phyloP scores from a whole-genome alignment of 257 asterid genomes.

The Paraleonurus japonicus region DNA sequence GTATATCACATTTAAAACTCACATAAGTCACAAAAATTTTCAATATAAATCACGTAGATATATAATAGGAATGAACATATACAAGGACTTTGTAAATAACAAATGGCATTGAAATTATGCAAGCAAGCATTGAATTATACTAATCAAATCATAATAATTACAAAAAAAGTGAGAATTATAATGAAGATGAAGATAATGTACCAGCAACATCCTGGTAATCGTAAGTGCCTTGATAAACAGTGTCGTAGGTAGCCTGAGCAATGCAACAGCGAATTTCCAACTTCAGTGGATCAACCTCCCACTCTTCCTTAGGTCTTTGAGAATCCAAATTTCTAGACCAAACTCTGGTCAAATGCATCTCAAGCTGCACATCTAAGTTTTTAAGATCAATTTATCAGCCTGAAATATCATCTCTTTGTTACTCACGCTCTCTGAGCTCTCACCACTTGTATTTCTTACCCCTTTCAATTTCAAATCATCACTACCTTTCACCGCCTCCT shows the following conservation, averaged over 20 bases:
- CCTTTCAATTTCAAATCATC: constrained; percentile 45
- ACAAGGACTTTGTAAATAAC: neutral
- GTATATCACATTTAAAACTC: constrained; percentile 9
- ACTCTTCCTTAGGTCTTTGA: constrained; percentile 55
- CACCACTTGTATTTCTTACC: constrained; percentile 32
- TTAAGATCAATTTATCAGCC: constrained; percentile 82
- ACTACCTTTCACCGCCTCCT: constrained; percentile 17
- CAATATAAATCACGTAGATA: neutral
- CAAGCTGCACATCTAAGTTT: constrained; percentile 76
- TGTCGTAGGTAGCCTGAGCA: constrained; percentile 79
- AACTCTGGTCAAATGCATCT: constrained; percentile 70
- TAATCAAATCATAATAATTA: neutral
- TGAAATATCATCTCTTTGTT: constrained; percentile 68
- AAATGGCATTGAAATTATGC: neutral
- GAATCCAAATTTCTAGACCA: constrained; percentile 55
- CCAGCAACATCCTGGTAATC: constrained; percentile 79
- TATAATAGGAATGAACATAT: no score
- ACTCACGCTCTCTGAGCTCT: constrained; percentile 36
- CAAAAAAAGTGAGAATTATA: no score
- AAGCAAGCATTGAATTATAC: no score
- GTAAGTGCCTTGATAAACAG: constrained; percentile 73
- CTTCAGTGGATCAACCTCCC: constrained; percentile 78
- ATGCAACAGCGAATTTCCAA: constrained; percentile 63
- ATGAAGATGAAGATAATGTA: no score
- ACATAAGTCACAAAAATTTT: neutral